phyloP scores from a whole-genome alignment of 1,284 basidiomycete genomes.

The Boletus semigastroideus region DNA sequence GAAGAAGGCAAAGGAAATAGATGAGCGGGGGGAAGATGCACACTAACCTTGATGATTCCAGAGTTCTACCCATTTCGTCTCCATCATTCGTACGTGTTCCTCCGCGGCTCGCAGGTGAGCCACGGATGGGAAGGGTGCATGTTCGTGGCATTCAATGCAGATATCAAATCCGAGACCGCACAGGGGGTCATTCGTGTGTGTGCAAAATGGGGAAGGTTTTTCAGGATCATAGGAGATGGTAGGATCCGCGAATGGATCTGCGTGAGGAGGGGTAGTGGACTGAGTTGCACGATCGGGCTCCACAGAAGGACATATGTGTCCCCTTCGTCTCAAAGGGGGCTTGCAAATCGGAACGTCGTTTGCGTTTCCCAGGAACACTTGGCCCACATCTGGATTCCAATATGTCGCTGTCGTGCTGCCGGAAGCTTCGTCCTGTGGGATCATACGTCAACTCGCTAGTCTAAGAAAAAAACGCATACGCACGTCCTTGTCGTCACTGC shows the following conservation, averaged over 20 bases:
- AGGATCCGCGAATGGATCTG: slow-evolving; percentile 17
- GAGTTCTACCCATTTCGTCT: slow-evolving; percentile 57
- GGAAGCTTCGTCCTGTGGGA: slow-evolving; percentile 23
- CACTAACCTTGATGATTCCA: slow-evolving; percentile 23
- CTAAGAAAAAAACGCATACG: slow-evolving; percentile 13
- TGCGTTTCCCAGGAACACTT: slow-evolving; percentile 76
- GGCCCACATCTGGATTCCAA: slow-evolving; percentile 57
- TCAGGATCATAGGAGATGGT: slow-evolving; percentile 12
- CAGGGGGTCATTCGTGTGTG: slow-evolving; percentile 56
- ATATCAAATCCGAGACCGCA: slow-evolving; percentile 71
- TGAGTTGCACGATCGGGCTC: slow-evolving; percentile 3
- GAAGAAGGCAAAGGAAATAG: background rate
- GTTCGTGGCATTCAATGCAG: slow-evolving; percentile 84
- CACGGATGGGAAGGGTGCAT: slow-evolving; percentile 63
- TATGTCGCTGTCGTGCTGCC: slow-evolving; percentile 41
- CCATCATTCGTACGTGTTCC: slow-evolving; percentile 64
- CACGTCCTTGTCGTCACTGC: slow-evolving; percentile 7
- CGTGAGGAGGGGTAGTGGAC: slow-evolving; percentile 5
- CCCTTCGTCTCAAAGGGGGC: slow-evolving; percentile 21
- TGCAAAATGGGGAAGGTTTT: slow-evolving; percentile 51
- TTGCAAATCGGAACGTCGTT: slow-evolving; percentile 64
- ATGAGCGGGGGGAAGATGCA: background rate
- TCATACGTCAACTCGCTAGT: slow-evolving; percentile 1
- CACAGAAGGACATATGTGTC: background rate
- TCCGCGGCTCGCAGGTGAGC: slow-evolving; percentile 68